Base-by-base conservation (phyloP, 805 yeast species). In the Debaryomyces maramus region DNA sequence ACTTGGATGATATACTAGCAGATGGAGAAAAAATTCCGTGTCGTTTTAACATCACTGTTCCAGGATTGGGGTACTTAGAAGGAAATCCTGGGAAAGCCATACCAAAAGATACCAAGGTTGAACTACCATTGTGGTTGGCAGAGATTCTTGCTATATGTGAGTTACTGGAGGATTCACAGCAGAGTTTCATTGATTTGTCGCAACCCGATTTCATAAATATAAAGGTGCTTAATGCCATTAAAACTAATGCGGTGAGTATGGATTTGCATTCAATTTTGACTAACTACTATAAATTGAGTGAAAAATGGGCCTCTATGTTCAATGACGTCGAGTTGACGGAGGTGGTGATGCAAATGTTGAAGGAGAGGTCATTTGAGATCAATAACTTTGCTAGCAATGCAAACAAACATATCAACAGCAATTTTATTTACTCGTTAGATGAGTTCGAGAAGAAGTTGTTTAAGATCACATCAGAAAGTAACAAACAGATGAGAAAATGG, bases 81-180 rank as follows among this genome's bases (percentile, higher is more conserved):
- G 88, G 90, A 6, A 79, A 83, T 44, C 86, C 88, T 1, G 87
- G 85, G 1, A 73, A 78, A 46, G 57, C 80, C 44, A 67, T 83
- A 21, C 62, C 66, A 39, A 72, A 78, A 50, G 81, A 80, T 23
- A 72, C 89, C 2, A 81, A 80, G 52, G 53, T 88, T 3, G 90
- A 86, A 42, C 69, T 91, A 17, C 98, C 98, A 0, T 60, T 89
- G 20, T 91, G 98, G 98, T 63, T 91, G 29, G 95, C 96, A 0
- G 82, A 82, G 43, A 76, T 85, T 1, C 64, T 90, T 22, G 96
- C 96, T 0, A 57, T 47, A 32, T 67, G 61, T 47, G 58, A 56
- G 22, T 48, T 60, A 23, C 59, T 52, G 56, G 71, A 62, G 19
- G 64, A 56, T 9, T 59, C 62, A 0, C 67, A 60, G 10, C 47